These are phyloP conservation scores for Globisporangium radiosum DNA, from an alignment of 352 stramenopile species.

Conservation along the genomic window DNA sequence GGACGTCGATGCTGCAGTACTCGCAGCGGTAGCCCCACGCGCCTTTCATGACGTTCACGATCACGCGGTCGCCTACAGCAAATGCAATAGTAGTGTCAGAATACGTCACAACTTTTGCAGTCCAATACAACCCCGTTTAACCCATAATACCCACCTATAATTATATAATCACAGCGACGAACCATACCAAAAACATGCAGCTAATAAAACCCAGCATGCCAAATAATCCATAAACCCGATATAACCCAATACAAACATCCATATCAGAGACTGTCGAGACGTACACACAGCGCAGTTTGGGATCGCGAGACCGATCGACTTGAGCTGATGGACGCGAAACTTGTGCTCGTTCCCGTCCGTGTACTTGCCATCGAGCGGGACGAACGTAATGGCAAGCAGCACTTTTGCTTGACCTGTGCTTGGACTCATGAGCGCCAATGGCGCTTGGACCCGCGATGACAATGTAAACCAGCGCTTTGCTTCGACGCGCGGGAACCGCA, in stretches of 20 bases:
- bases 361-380: slow-evolving; percentile 55
- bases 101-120: no score
- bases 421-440: slow-evolving; percentile 33
- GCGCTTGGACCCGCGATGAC: slow-evolving; percentile 40
- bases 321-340: slow-evolving; percentile 83
- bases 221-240: no score
- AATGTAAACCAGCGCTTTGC: slow-evolving; percentile 79
- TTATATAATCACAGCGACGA: no score
- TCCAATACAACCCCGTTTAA: no score
- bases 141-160: no score
- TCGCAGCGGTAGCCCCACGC: slow-evolving; percentile 83
- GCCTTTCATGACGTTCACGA: slow-evolving; percentile 77
- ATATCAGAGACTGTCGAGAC: slow-evolving; percentile 4
- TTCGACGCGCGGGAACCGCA: slow-evolving; percentile 66
- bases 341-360: slow-evolving; percentile 67
- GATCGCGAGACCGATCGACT: slow-evolving; percentile 79
- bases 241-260: no score
- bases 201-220: no score
- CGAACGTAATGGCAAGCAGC: slow-evolving; percentile 73
- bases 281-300: slow-evolving; percentile 71
- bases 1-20: slow-evolving; percentile 70
- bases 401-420: slow-evolving; percentile 52
- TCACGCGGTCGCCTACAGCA: slow-evolving; percentile 58
- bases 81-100: not conserved
- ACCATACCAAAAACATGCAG: no score